These are phyloP conservation scores for Xylariaceae sp. DNA, from an alignment of 2,329 filamentous ascomycete species.

Conservation along the genomic window DNA sequence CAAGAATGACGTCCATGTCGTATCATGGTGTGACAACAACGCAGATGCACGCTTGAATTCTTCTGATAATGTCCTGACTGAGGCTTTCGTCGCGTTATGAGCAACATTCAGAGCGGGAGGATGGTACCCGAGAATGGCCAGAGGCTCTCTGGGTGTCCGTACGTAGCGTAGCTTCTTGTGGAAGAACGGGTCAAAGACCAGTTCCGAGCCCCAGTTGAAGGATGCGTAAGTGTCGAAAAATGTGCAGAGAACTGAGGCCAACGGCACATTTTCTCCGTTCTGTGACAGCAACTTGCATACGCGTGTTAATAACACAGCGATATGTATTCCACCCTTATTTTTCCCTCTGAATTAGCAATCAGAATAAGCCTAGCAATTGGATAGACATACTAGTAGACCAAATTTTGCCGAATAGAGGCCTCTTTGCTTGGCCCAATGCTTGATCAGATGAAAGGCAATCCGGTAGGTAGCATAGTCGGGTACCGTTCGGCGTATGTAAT, in stretches of 20 bases:
- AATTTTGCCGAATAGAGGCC: slow-evolving; percentile 64
- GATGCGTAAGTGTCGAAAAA: slow-evolving; percentile 62
- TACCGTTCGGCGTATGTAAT: slow-evolving; percentile 56
- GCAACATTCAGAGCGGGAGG: slow-evolving; percentile 59
- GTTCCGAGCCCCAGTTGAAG: slow-evolving; percentile 54
- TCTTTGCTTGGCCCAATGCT: slow-evolving; percentile 56
- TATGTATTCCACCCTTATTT: slow-evolving; percentile 54
- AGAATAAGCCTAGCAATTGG: too few relatives aligned
- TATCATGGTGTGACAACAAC: slow-evolving; percentile 33
- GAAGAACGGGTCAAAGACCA: slow-evolving; percentile 59
- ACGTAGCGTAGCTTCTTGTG: slow-evolving; percentile 49
- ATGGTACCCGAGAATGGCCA: slow-evolving; percentile 61
- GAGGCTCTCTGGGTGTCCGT: slow-evolving; percentile 54
- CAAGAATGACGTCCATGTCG: slow-evolving; percentile 44
- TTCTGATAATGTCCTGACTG: slow-evolving; percentile 45
- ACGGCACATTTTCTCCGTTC: slow-evolving; percentile 34
- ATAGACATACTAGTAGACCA: slow-evolving; percentile 46
- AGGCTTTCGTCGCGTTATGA: slow-evolving; percentile 49
- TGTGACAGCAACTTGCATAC: slow-evolving; percentile 53
- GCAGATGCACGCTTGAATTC: slow-evolving; percentile 48
- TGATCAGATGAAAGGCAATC: slow-evolving; percentile 56
- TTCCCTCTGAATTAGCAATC: too few relatives aligned
- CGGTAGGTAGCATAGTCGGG: slow-evolving; percentile 57
- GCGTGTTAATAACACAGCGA: slow-evolving; percentile 57
- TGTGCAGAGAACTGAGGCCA: slow-evolving; percentile 49